Conservation (phyloP, 305 asterid species). For the Solanum hybrid region DNA sequence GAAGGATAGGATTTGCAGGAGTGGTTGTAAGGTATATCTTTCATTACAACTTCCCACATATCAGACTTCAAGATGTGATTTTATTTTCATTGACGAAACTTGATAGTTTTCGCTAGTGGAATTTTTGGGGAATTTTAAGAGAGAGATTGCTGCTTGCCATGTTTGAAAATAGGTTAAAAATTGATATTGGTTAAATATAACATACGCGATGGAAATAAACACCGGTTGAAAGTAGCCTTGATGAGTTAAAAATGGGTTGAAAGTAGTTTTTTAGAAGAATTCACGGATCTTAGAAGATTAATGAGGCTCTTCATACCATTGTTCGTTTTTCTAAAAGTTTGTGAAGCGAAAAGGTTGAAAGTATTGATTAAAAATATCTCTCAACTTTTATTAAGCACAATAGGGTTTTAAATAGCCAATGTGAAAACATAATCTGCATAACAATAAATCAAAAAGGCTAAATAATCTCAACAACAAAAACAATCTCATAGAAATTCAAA, state of each 20-base stretch:
- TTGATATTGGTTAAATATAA: not conserved
- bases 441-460: not conserved
- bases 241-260: not conserved
- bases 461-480: not conserved
- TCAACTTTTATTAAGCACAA: not conserved
- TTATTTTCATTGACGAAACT: not conserved
- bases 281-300: not conserved
- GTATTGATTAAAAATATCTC: not conserved
- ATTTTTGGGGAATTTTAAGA: not conserved
- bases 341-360: not conserved
- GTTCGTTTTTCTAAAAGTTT: not conserved
- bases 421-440: not conserved
- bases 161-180: not conserved
- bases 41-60: not conserved
- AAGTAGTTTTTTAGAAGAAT: not conserved
- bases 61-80: not conserved
- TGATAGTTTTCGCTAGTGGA: not conserved
- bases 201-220: not conserved
- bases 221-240: not conserved
- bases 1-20: not conserved
- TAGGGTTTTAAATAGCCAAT: not conserved
- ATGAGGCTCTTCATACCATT: not conserved
- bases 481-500: not conserved
- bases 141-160: not conserved
- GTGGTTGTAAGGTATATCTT: not conserved